Evolutionary conservation across 306 rosid species (phyloP), one percentile per base, ranked within the genome.

Genomic region (Cucurbita maxima): DNA sequence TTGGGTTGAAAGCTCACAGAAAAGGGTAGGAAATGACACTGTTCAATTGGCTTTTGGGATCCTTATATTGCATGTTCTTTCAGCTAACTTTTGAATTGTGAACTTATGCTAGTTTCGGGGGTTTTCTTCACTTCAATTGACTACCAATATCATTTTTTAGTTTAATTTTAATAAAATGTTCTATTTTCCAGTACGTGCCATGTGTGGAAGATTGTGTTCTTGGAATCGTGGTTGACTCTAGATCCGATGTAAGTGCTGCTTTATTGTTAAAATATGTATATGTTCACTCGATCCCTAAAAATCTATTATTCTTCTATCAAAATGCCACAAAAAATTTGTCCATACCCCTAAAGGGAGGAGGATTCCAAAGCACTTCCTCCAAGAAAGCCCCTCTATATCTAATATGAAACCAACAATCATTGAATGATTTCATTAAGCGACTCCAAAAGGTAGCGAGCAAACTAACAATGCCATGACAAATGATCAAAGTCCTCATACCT

Each of bases 1-100:
- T 78, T 91, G 99, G 99, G 92, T 94, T 58, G 96, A 91, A 81
- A 82, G 86, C 77, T 91, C 97, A 16, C 92, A 89, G 72, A 94
- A 94, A 81, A 84, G 97, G 88, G 99, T 94, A 75, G 78, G 94
- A 50, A 67, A 7, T 30, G 74, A 25, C 58, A 47, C 4, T 47
- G 44, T 69, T 69, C 19, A 52, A 30, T 25, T 30, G 74, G 1
- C 19, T 8, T 14, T 69, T 25, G 43, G 58, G 74, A 25, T 50
- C 45, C 71, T 50, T 69, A 8, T 69, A 15, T 34, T 48, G 25
- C 30, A 11, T 48, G 44, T 50, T 50, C 8, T 69, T 69, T 25
- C 43, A 8, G 58, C 18, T 69, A 69, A 16, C 10, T 56, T 56
- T 56, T 57, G 76, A 40, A 48, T 69, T 69, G 15, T 69, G 45